A percentile compares a stretch with the other conserved stretches of the same genome.
phyloP scores from a whole-genome alignment of 106 monocot genomes.

The Dactylorhiza incarnata region DNA sequence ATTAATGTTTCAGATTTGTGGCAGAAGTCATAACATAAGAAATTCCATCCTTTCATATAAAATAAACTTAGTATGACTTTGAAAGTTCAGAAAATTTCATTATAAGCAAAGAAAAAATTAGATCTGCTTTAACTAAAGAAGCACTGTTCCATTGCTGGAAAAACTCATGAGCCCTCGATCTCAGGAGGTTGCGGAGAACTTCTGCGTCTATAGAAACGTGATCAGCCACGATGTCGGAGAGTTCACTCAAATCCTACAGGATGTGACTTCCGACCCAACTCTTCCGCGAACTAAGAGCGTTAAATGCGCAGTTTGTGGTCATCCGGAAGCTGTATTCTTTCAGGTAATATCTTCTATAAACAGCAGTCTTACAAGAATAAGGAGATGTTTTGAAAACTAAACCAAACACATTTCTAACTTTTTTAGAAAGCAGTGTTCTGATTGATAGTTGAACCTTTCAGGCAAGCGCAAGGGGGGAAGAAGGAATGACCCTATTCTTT shows the following conservation, averaged over 20 bases:
- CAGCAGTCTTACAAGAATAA: not conserved
- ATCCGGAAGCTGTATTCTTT: constrained; percentile 41
- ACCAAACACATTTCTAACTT: too few species aligned
- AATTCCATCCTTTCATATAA: too few species aligned
- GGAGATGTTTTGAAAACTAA: too few species aligned
- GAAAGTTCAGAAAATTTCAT: too few species aligned
- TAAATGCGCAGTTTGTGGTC: constrained; percentile 24
- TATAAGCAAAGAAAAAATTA: too few species aligned
- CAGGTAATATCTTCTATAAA: constrained; percentile 12
- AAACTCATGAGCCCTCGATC: not conserved
- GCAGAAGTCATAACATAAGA: too few species aligned
- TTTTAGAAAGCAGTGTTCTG: not conserved
- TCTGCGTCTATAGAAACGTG: constrained; percentile 39
- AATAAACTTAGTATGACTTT: too few species aligned
- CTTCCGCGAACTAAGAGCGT: constrained; percentile 40
- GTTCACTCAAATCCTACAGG: constrained; percentile 36
- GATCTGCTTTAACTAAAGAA: too few species aligned
- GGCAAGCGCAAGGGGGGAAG: not conserved
- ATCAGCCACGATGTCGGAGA: constrained; percentile 29
- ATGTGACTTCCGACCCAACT: constrained; percentile 36
- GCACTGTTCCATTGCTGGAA: too few species aligned
- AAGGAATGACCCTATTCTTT: constrained; percentile 11
- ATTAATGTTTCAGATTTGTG: too few species aligned
- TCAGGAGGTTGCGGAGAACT: constrained; percentile 36
- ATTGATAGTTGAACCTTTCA: not conserved